A percentile compares a stretch with the other conserved stretches of the same genome.
These are phyloP conservation scores for Trypanosoma cruzi DNA, from an alignment of 208 protist species.

Conservation along the genomic window DNA sequence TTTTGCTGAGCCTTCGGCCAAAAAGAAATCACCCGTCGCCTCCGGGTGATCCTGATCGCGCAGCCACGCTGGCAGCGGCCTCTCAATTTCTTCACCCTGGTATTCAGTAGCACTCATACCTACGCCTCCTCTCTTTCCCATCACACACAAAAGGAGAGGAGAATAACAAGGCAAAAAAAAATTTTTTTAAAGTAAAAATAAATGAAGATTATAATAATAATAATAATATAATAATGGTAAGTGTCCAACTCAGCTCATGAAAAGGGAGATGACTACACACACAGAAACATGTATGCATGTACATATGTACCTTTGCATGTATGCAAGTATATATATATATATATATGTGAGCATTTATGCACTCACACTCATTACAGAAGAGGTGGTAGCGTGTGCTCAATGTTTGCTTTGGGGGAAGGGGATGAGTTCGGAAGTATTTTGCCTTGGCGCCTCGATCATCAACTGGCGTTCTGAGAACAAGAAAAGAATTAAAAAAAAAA, in stretches of 20 bases:
- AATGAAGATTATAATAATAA: slow-evolving; percentile 7
- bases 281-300: no score
- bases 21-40: background rate
- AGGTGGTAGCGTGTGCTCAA: background rate
- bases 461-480: background rate
- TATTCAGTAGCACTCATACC: background rate
- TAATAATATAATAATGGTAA: no score
- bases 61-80: slow-evolving; percentile 12
- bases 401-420: background rate
- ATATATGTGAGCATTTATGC: no score
- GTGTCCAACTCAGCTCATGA: no score
- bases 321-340: no score
- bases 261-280: no score
- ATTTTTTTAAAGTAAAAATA: background rate
- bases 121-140: background rate
- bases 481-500: slow-evolving; percentile 20
- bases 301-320: no score
- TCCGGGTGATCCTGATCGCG: background rate
- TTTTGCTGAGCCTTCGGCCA: background rate
- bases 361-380: background rate
- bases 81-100: background rate
- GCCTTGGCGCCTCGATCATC: background rate
- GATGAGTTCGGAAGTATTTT: no score
- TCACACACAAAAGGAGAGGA: slow-evolving; percentile 9
- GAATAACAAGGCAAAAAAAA: slow-evolving; percentile 19